These are phyloP conservation scores for Berkeleyomyces basicola DNA, from an alignment of 2,329 filamentous ascomycete species.

Conservation along the genomic window DNA sequence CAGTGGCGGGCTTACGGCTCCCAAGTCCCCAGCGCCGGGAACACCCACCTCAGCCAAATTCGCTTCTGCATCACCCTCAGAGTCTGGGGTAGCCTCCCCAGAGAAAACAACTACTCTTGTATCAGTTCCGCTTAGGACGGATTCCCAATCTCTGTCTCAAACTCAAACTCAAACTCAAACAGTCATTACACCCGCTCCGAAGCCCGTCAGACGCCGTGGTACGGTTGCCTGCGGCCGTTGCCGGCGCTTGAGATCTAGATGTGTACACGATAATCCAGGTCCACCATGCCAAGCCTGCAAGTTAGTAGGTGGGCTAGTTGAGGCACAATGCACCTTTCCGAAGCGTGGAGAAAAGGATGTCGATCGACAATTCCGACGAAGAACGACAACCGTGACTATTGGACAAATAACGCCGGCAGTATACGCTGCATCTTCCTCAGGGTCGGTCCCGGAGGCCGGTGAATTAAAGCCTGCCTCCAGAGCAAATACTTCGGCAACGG, in stretches of 20 bases:
- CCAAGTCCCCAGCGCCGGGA: background rate
- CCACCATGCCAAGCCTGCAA: constrained; percentile 17
- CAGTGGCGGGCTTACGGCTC: too few species aligned
- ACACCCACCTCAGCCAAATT: background rate
- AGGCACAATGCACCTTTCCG: constrained; percentile 16
- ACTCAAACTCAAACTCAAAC: background rate
- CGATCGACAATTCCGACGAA: constrained; percentile 16
- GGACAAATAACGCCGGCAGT: background rate
- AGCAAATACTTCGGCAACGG: background rate
- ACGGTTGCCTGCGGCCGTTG: constrained; percentile 18
- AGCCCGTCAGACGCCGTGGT: constrained; percentile 14
- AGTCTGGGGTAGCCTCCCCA: background rate
- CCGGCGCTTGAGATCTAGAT: constrained; percentile 17
- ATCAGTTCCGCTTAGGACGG: background rate
- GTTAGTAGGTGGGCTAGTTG: constrained; percentile 9
- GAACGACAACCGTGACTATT: background rate
- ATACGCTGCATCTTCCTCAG: background rate
- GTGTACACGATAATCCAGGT: constrained; percentile 13
- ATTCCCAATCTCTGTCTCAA: background rate
- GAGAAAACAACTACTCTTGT: background rate
- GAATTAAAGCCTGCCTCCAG: background rate
- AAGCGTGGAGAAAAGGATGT: constrained; percentile 16
- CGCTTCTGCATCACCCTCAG: background rate
- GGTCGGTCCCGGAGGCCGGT: background rate
- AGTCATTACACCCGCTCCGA: background rate